A percentile compares a stretch with the other conserved stretches of the same genome.
These are phyloP conservation scores for Candida sp. DNA, from an alignment of 1,139 yeast species.

Conservation along the genomic window DNA sequence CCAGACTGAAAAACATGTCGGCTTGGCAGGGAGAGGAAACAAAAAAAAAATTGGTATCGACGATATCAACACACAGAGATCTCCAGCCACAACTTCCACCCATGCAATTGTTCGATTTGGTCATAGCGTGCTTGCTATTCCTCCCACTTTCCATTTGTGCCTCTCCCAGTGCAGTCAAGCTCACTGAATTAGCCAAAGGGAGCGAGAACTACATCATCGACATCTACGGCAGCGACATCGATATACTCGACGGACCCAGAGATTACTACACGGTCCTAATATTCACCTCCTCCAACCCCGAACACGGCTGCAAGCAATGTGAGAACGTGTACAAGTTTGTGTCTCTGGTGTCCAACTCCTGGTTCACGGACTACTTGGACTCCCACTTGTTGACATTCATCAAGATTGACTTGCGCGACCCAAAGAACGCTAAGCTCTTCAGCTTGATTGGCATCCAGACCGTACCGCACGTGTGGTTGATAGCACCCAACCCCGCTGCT, in stretches of 20 bases:
- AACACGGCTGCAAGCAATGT: constrained; percentile 40
- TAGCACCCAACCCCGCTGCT: constrained; percentile 49
- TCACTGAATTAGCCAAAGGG: constrained; percentile 7
- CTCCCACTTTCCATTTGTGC: constrained; percentile 5
- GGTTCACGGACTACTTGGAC: constrained; percentile 45
- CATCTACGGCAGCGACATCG: constrained; percentile 32
- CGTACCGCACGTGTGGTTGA: constrained; percentile 69
- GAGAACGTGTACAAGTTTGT: constrained; percentile 22
- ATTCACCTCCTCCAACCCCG: constrained; percentile 37
- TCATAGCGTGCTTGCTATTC: constrained; percentile 1
- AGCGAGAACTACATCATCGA: constrained; percentile 24
- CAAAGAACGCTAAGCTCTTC: constrained; percentile 38
- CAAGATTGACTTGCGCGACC: constrained; percentile 53
- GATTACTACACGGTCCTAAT: constrained; percentile 40
- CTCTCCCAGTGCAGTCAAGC: neutral
- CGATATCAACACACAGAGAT: neutral
- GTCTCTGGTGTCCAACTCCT: constrained; percentile 44
- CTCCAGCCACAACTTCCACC: neutral
- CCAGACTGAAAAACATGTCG: no score
- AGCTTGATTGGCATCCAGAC: constrained; percentile 43
- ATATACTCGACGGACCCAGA: constrained; percentile 35
- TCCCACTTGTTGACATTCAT: constrained; percentile 47
- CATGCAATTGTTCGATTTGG: constrained; percentile 1
- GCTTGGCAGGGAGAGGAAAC: neutral
- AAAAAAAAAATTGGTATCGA: neutral